Percentiles rank a stretch among this genome's conserved stretches.
phyloP scores from a whole-genome alignment of 1,284 basidiomycete genomes.

The Malassezia caprae region DNA sequence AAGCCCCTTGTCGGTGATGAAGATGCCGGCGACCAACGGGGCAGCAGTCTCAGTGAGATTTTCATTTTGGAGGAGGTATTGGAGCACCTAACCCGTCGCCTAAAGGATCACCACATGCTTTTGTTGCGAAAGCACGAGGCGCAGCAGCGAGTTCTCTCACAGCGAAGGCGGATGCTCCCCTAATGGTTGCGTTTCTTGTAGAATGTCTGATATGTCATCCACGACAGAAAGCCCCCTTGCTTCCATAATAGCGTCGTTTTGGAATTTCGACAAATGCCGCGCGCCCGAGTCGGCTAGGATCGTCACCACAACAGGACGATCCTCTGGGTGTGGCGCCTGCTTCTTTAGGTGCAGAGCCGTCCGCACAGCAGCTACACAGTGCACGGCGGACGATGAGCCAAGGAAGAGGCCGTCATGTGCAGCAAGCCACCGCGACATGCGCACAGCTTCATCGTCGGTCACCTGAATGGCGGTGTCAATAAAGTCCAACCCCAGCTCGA shows the following conservation, averaged over 20 bases:
- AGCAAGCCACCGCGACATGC: slow-evolving; percentile 40
- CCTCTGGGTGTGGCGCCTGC: not conserved
- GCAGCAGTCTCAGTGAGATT: slow-evolving; percentile 1
- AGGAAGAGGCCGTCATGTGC: slow-evolving; percentile 75
- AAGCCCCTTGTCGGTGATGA: not conserved
- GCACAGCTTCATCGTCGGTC: slow-evolving; percentile 39
- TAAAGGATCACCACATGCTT: slow-evolving; percentile 4
- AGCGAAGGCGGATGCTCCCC: not conserved
- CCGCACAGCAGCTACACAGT: slow-evolving; percentile 71
- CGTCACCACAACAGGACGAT: slow-evolving; percentile 37
- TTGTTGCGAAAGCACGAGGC: not conserved
- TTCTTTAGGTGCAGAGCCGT: slow-evolving; percentile 37
- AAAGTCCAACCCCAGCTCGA: slow-evolving; percentile 34
- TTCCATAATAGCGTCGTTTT: slow-evolving; percentile 29
- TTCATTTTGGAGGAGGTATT: slow-evolving; percentile 6
- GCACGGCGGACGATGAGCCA: slow-evolving; percentile 91
- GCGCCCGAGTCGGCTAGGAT: slow-evolving; percentile 41
- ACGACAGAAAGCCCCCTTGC: slow-evolving; percentile 21
- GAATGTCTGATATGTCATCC: slow-evolving; percentile 38
- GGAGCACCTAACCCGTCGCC: not conserved
- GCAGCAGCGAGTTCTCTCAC: slow-evolving; percentile 2
- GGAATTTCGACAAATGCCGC: slow-evolving; percentile 45
- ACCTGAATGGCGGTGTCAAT: slow-evolving; percentile 40
- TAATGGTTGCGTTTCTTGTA: slow-evolving; percentile 10
- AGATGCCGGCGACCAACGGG: not conserved